Evolutionary conservation across 345 rosid genomes (phyloP).

Genomic region (Eucalyptus dawsonii): DNA sequence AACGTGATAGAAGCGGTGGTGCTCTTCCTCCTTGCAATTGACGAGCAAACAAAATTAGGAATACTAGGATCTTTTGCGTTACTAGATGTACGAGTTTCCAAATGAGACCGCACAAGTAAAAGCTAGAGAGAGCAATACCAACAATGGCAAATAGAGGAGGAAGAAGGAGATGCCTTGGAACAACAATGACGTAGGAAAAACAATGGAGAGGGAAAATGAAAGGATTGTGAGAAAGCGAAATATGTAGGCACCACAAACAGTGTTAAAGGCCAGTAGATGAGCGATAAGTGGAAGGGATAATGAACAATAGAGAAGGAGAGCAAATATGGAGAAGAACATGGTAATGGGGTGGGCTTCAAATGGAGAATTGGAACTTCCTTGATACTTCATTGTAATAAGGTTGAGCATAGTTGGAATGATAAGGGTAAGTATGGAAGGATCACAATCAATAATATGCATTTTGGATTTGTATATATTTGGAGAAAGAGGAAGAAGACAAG

Average conservation of each 20-base stretch:
- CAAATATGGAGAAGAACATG: not conserved
- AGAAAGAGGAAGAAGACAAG: not conserved
- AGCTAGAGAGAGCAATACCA: not conserved
- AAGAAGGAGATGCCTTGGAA: not conserved
- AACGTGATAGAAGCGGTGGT: fast-evolving
- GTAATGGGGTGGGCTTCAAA: not conserved
- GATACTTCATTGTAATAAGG: not conserved
- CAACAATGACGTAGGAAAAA: not conserved
- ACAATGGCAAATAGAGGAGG: not conserved
- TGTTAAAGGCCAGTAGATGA: not conserved
- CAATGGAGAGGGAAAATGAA: not conserved
- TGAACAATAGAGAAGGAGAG: not conserved
- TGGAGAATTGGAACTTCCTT: not conserved
- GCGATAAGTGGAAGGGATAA: not conserved
- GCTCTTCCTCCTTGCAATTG: not conserved
- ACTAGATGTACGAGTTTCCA: not conserved
- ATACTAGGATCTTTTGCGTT: not conserved
- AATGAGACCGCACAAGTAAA: not conserved
- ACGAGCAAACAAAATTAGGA: fast-evolving
- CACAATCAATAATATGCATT: not conserved
- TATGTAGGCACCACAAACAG: fast-evolving
- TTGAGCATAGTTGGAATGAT: not conserved
- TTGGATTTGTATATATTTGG: not conserved
- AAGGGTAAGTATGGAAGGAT: not conserved
- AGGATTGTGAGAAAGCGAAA: not conserved